Evolutionary conservation across 345 rosid species (phyloP).

Genomic region (Combretum micranthum): DNA sequence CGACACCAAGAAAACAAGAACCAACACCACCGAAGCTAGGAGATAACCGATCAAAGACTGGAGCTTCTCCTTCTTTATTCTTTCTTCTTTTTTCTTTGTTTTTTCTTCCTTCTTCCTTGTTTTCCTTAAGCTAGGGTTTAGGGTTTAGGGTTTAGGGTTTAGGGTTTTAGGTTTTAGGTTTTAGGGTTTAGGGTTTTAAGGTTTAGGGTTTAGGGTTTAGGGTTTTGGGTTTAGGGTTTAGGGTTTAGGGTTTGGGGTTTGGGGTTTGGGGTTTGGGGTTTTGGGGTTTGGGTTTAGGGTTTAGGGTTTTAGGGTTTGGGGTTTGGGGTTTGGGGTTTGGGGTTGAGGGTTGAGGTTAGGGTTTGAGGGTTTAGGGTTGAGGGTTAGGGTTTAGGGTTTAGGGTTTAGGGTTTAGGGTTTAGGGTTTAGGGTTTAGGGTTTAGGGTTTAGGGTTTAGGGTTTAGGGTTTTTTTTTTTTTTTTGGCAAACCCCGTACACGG

Average conservation of each 20-base stretch:
- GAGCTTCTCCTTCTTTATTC: no score
- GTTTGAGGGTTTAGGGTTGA: not conserved
- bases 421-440: not conserved
- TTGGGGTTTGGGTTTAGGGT: not conserved
- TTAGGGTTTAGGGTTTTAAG: not conserved
- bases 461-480: no score
- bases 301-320: not conserved
- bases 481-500: no score
- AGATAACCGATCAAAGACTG: no score
- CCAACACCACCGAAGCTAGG: no score
- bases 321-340: not conserved
- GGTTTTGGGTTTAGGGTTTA: not conserved
- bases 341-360: not conserved
- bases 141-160: no score
- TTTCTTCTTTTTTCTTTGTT: no score
- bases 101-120: no score
- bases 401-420: not conserved
- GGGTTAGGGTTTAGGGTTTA: not conserved
- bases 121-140: no score
- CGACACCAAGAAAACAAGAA: no score
- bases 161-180: no score
- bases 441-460: slow-evolving; percentile 1
- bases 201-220: not conserved
- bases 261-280: not conserved
- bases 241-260: not conserved